phyloP scores from a whole-genome alignment of 768 basidiomycete species.

The Termitomyces sp. region DNA sequence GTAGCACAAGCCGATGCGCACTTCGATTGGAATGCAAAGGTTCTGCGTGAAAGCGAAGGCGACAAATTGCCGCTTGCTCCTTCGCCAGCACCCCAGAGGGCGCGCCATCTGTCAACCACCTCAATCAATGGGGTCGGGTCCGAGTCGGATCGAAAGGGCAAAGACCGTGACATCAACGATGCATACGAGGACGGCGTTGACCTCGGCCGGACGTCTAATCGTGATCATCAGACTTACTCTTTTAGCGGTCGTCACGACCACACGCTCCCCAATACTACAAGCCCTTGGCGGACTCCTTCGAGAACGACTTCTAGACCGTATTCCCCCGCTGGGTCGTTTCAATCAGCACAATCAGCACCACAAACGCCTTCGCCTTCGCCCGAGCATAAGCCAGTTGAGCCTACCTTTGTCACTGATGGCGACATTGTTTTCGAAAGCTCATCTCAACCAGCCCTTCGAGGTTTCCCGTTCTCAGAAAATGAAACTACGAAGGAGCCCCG shows the following conservation, averaged over 20 bases:
- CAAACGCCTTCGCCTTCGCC: conserved; percentile 7
- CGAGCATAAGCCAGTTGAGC: conserved; percentile 6
- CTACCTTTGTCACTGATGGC: conserved; percentile 17
- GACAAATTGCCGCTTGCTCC: conserved; percentile 3
- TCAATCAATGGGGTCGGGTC: neutral
- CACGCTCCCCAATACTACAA: neutral
- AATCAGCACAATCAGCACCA: conserved; percentile 17
- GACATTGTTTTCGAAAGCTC: conserved; percentile 16
- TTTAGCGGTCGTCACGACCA: neutral
- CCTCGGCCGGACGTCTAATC: neutral
- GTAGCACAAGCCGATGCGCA: conserved; percentile 47
- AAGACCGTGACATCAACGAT: conserved; percentile 5
- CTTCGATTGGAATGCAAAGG: conserved; percentile 44
- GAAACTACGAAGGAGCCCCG: neutral
- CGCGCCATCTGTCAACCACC: conserved; percentile 1
- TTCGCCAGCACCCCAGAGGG: conserved; percentile 2
- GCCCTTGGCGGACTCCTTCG: conserved; percentile 6
- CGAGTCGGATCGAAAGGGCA: conserved; percentile 7
- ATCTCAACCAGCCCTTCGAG: conserved; percentile 16
- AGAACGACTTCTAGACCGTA: conserved; percentile 11
- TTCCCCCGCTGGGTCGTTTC: conserved; percentile 17
- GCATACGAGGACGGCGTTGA: neutral
- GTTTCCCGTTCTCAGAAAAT: conserved; percentile 17
- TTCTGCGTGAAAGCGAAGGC: conserved; percentile 28
- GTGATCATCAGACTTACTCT: neutral